Evolutionary conservation across 179 eudicot species (phyloP).

Genomic region (Spergularia azorica): DNA sequence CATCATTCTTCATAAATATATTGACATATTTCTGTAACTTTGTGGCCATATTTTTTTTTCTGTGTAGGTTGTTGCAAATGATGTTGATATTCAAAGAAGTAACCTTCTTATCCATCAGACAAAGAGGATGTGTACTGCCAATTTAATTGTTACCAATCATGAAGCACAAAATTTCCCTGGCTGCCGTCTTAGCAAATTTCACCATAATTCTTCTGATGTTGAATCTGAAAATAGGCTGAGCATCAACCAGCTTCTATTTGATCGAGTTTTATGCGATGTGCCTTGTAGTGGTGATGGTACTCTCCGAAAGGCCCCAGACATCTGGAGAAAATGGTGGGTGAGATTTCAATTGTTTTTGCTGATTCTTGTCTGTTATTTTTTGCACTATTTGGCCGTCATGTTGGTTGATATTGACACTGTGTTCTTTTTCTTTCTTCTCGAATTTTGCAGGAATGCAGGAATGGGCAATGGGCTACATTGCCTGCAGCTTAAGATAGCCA

Average conservation of each 20-base stretch:
- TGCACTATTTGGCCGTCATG: background rate
- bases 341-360: conserved; percentile 10
- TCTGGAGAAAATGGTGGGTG: conserved; percentile 89
- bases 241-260: conserved; percentile 76
- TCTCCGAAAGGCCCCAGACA: conserved; percentile 96
- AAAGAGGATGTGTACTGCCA: conserved; percentile 96
- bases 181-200: conserved; percentile 67
- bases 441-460: conserved; percentile 69
- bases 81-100: conserved; percentile 94
- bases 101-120: conserved; percentile 99
- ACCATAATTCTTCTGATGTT: conserved; percentile 34
- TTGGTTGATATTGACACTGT: conserved; percentile 5
- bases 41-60: background rate
- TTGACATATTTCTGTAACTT: background rate
- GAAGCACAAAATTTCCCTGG: conserved; percentile 98
- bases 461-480: conserved; percentile 91
- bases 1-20: background rate
- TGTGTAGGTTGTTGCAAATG: conserved; percentile 87
- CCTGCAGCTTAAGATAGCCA: conserved; percentile 87
- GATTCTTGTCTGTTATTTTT: background rate
- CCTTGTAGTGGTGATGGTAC: conserved; percentile 99
- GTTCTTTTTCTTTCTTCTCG: background rate
- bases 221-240: conserved; percentile 41
- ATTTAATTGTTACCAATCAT: conserved; percentile 94
- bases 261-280: conserved; percentile 96